These are phyloP conservation scores for Cutaneotrichosporon arboriforme DNA, from an alignment of 1,284 basidiomycete species.

Conservation along the genomic window DNA sequence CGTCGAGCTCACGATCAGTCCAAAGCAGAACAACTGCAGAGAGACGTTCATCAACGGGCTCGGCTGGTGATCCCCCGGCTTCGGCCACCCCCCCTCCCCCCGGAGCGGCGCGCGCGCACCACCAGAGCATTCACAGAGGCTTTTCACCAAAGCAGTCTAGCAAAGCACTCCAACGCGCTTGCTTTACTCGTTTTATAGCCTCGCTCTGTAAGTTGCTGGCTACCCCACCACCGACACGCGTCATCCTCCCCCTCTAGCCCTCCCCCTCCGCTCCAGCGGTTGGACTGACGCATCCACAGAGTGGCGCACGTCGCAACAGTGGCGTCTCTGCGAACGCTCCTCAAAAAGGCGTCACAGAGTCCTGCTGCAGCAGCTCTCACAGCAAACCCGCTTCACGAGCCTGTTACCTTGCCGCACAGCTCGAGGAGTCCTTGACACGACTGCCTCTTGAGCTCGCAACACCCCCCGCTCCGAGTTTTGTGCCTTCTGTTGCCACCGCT, in stretches of 20 bases:
- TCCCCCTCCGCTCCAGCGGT: neutral
- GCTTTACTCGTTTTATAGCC: neutral
- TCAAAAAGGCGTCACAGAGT: too few species aligned
- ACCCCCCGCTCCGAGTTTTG: too few species aligned
- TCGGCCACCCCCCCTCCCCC: neutral
- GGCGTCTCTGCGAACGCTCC: neutral
- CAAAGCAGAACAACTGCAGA: too few species aligned
- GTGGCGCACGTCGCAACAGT: slow-evolving; percentile 1
- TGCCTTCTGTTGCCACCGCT: too few species aligned
- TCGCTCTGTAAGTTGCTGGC: slow-evolving; percentile 1
- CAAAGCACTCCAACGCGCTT: neutral
- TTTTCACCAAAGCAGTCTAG: neutral
- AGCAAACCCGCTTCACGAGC: too few species aligned
- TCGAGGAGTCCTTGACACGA: too few species aligned
- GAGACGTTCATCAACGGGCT: neutral
- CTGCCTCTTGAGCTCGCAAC: too few species aligned
- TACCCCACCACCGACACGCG: neutral
- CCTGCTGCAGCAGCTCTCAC: too few species aligned
- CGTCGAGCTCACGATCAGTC: too few species aligned
- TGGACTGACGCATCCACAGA: neutral
- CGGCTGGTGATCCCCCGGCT: neutral
- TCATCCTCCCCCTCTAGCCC: neutral
- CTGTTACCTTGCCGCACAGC: too few species aligned
- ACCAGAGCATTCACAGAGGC: neutral
- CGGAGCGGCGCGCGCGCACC: neutral